These are phyloP conservation scores for Fistulinella prunicolor DNA, from an alignment of 768 basidiomycete genomes.

Conservation along the genomic window DNA sequence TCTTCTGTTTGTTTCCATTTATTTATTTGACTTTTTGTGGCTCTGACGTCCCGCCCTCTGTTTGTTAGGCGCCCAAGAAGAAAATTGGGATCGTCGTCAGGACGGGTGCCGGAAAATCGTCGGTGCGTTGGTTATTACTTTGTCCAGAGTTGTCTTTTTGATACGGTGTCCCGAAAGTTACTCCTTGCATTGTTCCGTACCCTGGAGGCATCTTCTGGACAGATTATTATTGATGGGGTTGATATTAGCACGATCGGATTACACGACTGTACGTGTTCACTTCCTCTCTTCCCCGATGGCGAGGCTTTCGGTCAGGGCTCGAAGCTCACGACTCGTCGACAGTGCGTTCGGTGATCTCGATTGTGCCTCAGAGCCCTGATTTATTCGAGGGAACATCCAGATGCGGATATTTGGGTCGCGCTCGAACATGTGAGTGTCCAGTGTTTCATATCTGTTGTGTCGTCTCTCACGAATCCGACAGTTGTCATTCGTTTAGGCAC, in stretches of 20 bases:
- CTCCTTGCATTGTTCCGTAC: slow-evolving; percentile 75
- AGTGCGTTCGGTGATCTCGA: slow-evolving; percentile 76
- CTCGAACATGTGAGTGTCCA: slow-evolving; percentile 65
- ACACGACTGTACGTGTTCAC: slow-evolving; percentile 46
- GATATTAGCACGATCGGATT: slow-evolving; percentile 77
- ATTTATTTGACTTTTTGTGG: too few species aligned
- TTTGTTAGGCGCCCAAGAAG: slow-evolving; percentile 59
- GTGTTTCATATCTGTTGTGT: neutral
- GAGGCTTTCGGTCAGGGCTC: too few species aligned
- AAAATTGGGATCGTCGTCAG: slow-evolving; percentile 89
- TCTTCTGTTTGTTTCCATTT: neutral
- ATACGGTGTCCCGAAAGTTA: slow-evolving; percentile 49
- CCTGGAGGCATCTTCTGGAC: slow-evolving; percentile 65
- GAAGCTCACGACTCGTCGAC: too few species aligned
- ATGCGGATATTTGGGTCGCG: slow-evolving; percentile 85
- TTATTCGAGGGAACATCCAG: slow-evolving; percentile 69
- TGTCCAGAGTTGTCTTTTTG: neutral
- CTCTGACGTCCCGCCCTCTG: neutral
- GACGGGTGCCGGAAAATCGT: slow-evolving; percentile 80
- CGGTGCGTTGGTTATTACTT: slow-evolving; percentile 36
- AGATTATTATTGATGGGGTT: slow-evolving; percentile 71
- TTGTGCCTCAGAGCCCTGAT: slow-evolving; percentile 80
- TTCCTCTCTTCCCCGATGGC: too few species aligned
- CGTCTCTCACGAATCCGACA: too few species aligned
- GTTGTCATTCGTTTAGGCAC: too few species aligned